phyloP scores from a whole-genome alignment of 768 basidiomycete genomes.

The Termitomyces sp. region DNA sequence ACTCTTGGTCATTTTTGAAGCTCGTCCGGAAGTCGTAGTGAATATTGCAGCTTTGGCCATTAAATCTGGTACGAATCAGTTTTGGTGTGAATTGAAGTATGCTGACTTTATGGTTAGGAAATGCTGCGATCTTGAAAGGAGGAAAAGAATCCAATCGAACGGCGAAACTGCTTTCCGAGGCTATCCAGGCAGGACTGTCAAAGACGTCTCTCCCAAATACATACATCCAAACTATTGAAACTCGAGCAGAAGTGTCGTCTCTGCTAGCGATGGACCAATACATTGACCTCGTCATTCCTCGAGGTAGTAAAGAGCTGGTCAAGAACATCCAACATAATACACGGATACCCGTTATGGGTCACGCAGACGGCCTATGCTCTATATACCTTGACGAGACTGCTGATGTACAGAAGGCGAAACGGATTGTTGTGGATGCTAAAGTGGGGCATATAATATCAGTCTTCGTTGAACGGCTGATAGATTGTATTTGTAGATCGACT shows the following conservation, averaged over 20 bases:
- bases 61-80: conserved; percentile 71
- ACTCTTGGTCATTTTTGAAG: conserved; percentile 94
- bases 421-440: conserved; percentile 88
- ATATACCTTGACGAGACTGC: conserved; percentile 87
- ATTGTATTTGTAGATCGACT: conserved; percentile 63
- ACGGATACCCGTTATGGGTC: conserved; percentile 96
- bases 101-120: conserved; percentile 49
- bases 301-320: conserved; percentile 91
- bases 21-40: conserved; percentile 94
- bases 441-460: conserved; percentile 32
- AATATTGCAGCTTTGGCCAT: conserved; percentile 96
- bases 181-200: conserved; percentile 74
- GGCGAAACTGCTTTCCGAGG: conserved; percentile 64
- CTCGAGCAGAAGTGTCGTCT: conserved; percentile 85
- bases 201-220: conserved; percentile 68
- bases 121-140: conserved; percentile 95
- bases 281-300: conserved; percentile 95
- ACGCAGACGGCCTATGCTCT: conserved; percentile 93
- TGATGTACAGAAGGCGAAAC: conserved; percentile 69
- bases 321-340: conserved; percentile 84
- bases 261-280: conserved; percentile 83
- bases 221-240: conserved; percentile 91
- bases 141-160: conserved; percentile 93
- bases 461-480: neutral
- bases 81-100: neutral